Percentiles rank a stretch among this genome's conserved stretches.
These are phyloP conservation scores for Corymbia calophylla DNA, from an alignment of 441 rosid species.

Conservation along the genomic window DNA sequence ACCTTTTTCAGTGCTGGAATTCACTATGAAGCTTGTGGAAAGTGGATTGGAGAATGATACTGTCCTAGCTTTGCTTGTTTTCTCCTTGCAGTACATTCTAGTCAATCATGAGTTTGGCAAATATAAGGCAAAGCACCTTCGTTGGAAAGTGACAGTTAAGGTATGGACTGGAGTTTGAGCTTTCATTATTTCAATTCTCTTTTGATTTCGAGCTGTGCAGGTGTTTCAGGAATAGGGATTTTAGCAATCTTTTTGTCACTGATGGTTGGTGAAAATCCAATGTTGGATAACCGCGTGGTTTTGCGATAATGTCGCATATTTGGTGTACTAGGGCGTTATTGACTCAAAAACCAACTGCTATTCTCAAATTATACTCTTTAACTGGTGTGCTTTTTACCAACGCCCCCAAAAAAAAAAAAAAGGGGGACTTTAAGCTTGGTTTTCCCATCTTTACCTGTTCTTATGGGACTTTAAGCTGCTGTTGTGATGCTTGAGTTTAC, in stretches of 20 bases:
- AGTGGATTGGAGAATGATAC: constrained; percentile 61
- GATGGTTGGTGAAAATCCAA: background rate
- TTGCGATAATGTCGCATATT: background rate
- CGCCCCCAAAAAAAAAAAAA: background rate
- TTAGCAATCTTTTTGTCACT: background rate
- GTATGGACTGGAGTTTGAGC: constrained; percentile 15
- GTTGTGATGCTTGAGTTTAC: background rate
- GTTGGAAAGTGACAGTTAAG: constrained; percentile 87
- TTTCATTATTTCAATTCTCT: background rate
- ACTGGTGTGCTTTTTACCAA: background rate
- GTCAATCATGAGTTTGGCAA: constrained; percentile 89
- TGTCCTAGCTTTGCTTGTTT: constrained; percentile 59
- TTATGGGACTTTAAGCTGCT: background rate
- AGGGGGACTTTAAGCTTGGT: too few relatives aligned
- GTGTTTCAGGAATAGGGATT: background rate
- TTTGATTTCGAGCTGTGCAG: background rate
- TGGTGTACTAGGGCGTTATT: background rate
- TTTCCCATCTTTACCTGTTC: background rate
- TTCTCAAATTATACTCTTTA: background rate
- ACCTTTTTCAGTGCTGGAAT: constrained; percentile 77
- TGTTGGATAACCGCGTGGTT: background rate
- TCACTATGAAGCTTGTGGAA: constrained; percentile 72
- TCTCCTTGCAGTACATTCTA: constrained; percentile 75
- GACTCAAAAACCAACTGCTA: background rate
- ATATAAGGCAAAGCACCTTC: constrained; percentile 58